Evolutionary conservation across 768 basidiomycete genomes (phyloP).

Genomic region (Lactifluus pinguis): DNA sequence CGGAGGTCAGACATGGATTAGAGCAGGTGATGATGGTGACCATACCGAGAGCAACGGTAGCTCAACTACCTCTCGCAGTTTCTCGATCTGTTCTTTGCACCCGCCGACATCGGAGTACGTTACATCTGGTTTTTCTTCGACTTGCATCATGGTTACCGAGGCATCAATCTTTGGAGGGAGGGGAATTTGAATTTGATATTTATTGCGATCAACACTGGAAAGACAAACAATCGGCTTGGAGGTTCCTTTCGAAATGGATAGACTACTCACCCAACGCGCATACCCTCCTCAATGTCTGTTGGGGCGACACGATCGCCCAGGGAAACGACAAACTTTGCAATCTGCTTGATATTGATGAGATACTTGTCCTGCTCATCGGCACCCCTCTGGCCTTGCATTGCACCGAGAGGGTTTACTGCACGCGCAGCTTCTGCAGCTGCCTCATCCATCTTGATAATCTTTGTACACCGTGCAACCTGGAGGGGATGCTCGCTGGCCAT

Average conservation of each 20-base stretch:
- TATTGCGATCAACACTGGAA: conserved; percentile 81
- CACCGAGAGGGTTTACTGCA: conserved; percentile 69
- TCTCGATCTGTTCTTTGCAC: conserved; percentile 99
- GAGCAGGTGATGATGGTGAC: conserved; percentile 23
- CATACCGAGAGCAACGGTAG: conserved; percentile 83
- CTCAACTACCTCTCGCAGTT: conserved; percentile 96
- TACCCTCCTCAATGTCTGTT: conserved; percentile 99
- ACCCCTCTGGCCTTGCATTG: conserved; percentile 81
- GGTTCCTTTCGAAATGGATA: not conserved
- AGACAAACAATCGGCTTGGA: not conserved
- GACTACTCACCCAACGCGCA: conserved; percentile 88
- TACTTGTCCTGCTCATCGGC: conserved; percentile 99
- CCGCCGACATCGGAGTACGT: conserved; percentile 98
- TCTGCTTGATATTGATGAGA: conserved; percentile 99
- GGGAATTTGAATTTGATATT: conserved; percentile 99
- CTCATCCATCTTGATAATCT: conserved; percentile 83
- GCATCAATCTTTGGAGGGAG: conserved; percentile 98
- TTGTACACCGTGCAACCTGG: conserved; percentile 97
- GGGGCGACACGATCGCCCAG: conserved; percentile 93
- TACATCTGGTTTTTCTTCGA: conserved; percentile 96
- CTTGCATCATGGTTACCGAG: conserved; percentile 99
- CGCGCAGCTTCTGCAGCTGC: conserved; percentile 70
- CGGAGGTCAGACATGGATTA: not conserved
- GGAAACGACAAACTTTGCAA: conserved; percentile 98
- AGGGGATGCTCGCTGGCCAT: conserved; percentile 90